phyloP scores from a whole-genome alignment of 139 green algal species.

The Chlamydomonas sphaeroides region DNA sequence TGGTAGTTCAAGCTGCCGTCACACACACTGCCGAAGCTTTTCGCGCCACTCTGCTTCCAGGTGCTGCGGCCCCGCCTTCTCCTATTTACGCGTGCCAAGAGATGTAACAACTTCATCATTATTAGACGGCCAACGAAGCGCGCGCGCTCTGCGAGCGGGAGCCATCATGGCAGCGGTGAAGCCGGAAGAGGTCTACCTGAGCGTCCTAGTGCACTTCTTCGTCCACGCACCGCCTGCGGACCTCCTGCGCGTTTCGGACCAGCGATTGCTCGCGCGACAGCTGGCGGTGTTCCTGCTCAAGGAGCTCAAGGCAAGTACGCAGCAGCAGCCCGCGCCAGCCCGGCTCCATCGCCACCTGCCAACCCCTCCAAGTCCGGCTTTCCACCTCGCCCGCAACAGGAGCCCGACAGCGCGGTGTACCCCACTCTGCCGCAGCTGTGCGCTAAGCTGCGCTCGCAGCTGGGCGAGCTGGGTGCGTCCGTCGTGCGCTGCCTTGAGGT shows the following conservation, averaged over 20 bases:
- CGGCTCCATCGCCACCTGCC: background rate
- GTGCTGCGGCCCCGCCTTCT: no score
- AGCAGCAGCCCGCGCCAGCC: background rate
- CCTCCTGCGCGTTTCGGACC: background rate
- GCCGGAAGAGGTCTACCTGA: conserved; percentile 48
- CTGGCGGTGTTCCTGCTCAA: conserved; percentile 46
- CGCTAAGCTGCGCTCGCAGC: conserved; percentile 9
- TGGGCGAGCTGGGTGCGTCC: conserved; percentile 13
- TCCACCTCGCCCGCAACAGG: background rate
- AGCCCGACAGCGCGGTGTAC: conserved; percentile 17
- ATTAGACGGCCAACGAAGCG: no score
- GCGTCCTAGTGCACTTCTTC: conserved; percentile 45
- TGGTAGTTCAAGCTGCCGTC: no score
- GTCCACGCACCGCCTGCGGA: conserved; percentile 34
- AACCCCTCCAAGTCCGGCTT: no score
- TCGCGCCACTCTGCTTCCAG: no score
- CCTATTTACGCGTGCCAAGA: no score
- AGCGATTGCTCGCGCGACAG: background rate
- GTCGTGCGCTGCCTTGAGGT: conserved; percentile 33
- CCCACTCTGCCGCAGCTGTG: conserved; percentile 27
- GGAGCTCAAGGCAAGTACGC: conserved; percentile 28
- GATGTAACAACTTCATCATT: no score
- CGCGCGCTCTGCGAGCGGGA: no score
- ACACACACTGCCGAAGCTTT: no score
- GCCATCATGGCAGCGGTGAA: background rate